Evolutionary conservation across 2,329 filamentous ascomycete species (phyloP), one percentile per base, ranked within the genome.

Genomic region (Xylaria sp.): DNA sequence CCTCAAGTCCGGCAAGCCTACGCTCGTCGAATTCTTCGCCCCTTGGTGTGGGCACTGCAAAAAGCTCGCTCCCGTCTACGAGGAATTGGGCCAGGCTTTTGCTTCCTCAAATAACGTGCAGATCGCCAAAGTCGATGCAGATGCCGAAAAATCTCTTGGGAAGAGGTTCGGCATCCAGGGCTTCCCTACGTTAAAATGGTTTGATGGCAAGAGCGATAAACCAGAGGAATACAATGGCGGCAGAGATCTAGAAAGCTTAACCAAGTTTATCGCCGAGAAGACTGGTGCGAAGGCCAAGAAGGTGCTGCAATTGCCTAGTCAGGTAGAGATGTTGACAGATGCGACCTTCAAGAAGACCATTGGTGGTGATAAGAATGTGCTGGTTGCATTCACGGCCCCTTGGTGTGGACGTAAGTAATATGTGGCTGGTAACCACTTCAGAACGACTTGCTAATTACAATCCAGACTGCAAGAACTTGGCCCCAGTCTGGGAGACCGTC

Each of bases 1-100:
- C 73, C 87, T 97, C 70, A 90, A 97, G 81, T 95, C 93, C 55
- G 94, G 94, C 82, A 98, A 97, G 86, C 95, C 96, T 52, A 94
- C 96, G 0, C 90, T 99, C 32, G 94, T 98, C 76, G 94, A 98
- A 82, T 99, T 99, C 88, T 98, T 97, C 80, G 96, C 96, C 41
- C 94, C 95, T 28, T 99, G 96, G 96, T 99, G 96, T 79, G 97
- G 96, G 39, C 96, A 99, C 87, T 99, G 96, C 93, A 98, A 98
- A 89, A 97, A 85, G 78, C 92, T 99, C 41, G 96, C 96, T 18
- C 97, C 96, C 59, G 86, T 97, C 69, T 99, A 97, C 82, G 96
- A 99, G 81, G 93, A 99, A 80, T 90, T 99, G 52, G 96, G 90
- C 56, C 81, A 86, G 59, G 84, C 86, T 51, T 97, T 94, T 81